These are phyloP conservation scores for Aspergillus sojae DNA, from an alignment of 2,329 filamentous ascomycete species.

Conservation along the genomic window DNA sequence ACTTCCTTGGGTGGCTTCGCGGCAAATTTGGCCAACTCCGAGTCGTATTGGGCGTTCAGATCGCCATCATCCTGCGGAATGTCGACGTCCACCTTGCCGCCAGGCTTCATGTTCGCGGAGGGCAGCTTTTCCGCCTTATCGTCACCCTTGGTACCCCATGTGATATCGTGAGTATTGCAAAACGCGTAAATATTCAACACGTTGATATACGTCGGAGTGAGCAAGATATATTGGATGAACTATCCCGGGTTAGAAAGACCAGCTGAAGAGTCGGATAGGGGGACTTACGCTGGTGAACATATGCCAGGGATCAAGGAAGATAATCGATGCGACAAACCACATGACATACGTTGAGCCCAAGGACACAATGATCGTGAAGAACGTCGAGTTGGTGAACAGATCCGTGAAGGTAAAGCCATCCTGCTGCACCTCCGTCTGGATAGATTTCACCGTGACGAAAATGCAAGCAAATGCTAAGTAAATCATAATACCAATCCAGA, in stretches of 20 bases:
- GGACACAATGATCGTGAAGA: constrained; percentile 92
- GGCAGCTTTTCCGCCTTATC: constrained; percentile 92
- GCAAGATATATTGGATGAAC: constrained; percentile 88
- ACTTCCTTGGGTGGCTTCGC: constrained; percentile 74
- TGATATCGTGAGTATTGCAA: constrained; percentile 97
- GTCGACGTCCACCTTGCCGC: constrained; percentile 89
- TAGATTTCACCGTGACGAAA: constrained; percentile 87
- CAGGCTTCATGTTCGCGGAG: constrained; percentile 85
- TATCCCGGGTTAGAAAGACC: constrained; percentile 32
- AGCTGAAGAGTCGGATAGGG: neutral
- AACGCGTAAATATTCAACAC: constrained; percentile 99
- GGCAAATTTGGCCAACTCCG: constrained; percentile 74
- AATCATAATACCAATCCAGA: constrained; percentile 95
- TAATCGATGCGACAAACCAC: constrained; percentile 85
- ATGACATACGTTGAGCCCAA: constrained; percentile 89
- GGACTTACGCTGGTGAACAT: constrained; percentile 77
- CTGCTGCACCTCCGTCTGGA: constrained; percentile 69
- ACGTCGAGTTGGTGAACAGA: constrained; percentile 83
- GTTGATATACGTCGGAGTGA: constrained; percentile 97
- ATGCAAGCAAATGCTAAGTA: constrained; percentile 94
- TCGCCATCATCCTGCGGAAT: constrained; percentile 89
- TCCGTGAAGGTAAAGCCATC: constrained; percentile 68
- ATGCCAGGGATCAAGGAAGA: constrained; percentile 99
- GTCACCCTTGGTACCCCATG: constrained; percentile 97
- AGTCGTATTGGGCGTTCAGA: constrained; percentile 91